Evolutionary conservation across 495 filamentous ascomycete genomes (phyloP), one percentile per base, ranked within the genome.

Genomic region (Cairneyella variabilis): DNA sequence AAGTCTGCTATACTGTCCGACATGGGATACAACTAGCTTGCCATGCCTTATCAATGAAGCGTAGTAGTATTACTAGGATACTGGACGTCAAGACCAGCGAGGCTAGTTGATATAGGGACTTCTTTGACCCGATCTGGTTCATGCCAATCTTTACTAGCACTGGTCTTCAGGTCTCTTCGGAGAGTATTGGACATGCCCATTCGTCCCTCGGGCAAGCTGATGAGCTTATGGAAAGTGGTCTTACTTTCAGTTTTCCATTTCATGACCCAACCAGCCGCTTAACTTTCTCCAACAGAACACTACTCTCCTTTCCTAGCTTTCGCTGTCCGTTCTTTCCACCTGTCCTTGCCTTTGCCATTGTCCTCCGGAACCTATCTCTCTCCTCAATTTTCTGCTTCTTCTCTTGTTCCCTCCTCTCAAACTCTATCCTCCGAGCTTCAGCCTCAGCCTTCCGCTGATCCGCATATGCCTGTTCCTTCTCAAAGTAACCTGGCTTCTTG

Each of bases 261-360:
- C 53, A 63, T 20, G 47, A 43, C 6, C 59, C 82, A 51, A 95
- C 77, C 67, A 91, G 70, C 61, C 76, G 82, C 75, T 88, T 84
- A 12, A 95, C 85, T 65, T 82, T 89, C 68, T 90, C 86, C 48
- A 96, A 68, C 59, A 98, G 57, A 11, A 93, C 75, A n/a, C 78
- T 78, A 53, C 91, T 90, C 76, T 96, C 89, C 51, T 87, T 76
- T 1, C 93, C 93, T 28, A 98, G 60, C 68, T 89, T 92, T 60
- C 83, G 73, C 69, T 92, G 85, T 22, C 91, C 92, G 68, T 89
- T 81, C 62, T 77, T 77, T 43, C 89, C 89, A 9, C 84, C 85
- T 27, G 74, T 74, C 62, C 83, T 80, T 6, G 91, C 91, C 69
- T 90, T 90, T 12, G 80, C 78, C 80, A 90, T 86, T 2, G 79